Base-by-base conservation (phyloP, 441 rosid species). In the Viola pubescens region DNA sequence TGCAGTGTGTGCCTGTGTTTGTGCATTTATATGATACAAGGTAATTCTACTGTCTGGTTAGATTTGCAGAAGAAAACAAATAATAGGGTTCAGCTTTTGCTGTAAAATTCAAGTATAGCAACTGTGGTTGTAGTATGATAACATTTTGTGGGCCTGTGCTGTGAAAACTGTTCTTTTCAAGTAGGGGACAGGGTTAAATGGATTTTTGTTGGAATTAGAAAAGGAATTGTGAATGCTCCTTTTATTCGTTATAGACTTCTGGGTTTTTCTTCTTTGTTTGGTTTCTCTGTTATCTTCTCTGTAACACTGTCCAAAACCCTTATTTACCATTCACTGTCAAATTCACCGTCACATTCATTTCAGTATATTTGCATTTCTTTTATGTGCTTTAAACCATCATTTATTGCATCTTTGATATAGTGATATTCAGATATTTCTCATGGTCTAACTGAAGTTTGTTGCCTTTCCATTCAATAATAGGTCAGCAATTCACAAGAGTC, bases 121-220 rank as follows among this genome's bases (percentile, higher is more conserved):
- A 43, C 63, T 8, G 43, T 45, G 51, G 43, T 57, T 69, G 16
- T 39, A 37, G 62, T 59, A 8, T 52, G 67, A 65, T 60, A 75
- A 42, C 56, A 67, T 9, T 68, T 37, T 62, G 87, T 78, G 82
- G 80, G 75, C 68, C 74, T 81, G 58, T 67, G 77, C 77, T 68
- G 84, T 84, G 61, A 86, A 81, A 86, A 76, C 70, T 79, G 84
- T 83, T 73, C 61, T 67, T 74, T 9, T 85, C 86, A 79, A 70
- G 68, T 70, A 61, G 75, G 79, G 75, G 65, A 69, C 68, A 66
- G 67, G 65, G 73, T 78, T 79, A 62, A 70, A 49, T 69, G 69
- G 64, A 70, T 54, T 71, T 75, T 75, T 71, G 73, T 73, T 79
- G 71, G 70, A 75, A 69, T 64, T 72, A 64, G 67, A 75, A 76